Evolutionary conservation across 805 yeast genomes (phyloP), one percentile per base, ranked within the genome.

Genomic region (Yarrowia sp.): DNA sequence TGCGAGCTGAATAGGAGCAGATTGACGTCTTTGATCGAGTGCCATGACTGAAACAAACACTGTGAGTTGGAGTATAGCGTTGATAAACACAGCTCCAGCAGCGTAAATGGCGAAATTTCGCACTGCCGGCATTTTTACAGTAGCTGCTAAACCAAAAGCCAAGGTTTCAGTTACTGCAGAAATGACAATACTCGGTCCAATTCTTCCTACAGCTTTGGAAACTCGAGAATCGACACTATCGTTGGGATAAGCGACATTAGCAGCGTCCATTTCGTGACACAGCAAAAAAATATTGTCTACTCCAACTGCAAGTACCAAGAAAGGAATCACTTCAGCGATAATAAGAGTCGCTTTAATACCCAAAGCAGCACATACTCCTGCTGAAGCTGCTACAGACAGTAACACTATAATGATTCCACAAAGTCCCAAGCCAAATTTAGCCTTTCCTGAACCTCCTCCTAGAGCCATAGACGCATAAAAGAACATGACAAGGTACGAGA

Each of bases 301-400:
- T n/a, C 99, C 99, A 65, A 93, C 87, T 0, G 99, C 99, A 66
- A 93, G 79, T 13, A 93, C 89, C 71, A 93, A 78, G 72, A 93
- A 93, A 9, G 98, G 98, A 38, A 93, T 93, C 6, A 93, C 99
- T 74, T 95, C 98, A 1, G 98, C 98, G 65, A 93, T 91, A 68
- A 93, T 92, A 47, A 93, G 78, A 0, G 98, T 93, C 0, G 96
- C 89, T 71, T 89, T 90, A 57, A 92, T 76, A 0, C 95, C 96
- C n/a, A 89, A 66, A 6, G 83, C 71, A 11, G 95, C 83, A 75
- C 90, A 89, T 4, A 91, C 69, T 0, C 98, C 98, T 0, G 92
- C 90, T 0, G 98, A 85, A 1, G 96, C 82, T 0, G 84, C 74
- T 0, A 93, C 96, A 0, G 97, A 92, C 9, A 90, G 74, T 28